phyloP scores from a whole-genome alignment of 352 stramenopile species.

The Pythium sukuiense region DNA sequence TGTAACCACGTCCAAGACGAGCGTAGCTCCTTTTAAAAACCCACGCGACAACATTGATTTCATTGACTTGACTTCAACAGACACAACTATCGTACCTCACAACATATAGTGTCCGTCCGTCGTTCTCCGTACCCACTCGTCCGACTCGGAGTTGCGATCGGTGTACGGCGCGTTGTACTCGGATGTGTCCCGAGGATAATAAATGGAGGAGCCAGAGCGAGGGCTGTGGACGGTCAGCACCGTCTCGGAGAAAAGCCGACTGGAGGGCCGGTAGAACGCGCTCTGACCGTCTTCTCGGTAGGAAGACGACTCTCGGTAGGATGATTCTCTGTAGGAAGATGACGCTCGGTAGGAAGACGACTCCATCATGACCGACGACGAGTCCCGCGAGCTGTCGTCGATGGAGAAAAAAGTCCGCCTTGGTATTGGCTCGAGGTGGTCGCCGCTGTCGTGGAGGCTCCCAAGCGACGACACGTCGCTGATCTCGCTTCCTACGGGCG shows the following conservation, averaged over 20 bases:
- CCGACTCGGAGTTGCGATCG: conserved; percentile 21
- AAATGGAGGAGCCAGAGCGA: neutral
- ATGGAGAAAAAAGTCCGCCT: conserved; percentile 5
- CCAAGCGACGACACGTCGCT: conserved; percentile 17
- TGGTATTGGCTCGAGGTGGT: neutral
- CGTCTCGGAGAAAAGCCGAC: neutral
- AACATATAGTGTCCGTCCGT: conserved; percentile 5
- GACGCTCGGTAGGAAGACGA: neutral
- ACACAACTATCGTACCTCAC: neutral
- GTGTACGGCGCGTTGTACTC: conserved; percentile 18
- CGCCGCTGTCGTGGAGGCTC: conserved; percentile 19
- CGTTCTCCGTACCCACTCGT: conserved; percentile 1
- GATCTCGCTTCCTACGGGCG: neutral
- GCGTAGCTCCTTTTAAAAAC: neutral
- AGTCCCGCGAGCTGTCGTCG: conserved; percentile 1
- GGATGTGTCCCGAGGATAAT: conserved; percentile 21
- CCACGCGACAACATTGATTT: neutral
- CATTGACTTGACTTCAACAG: neutral
- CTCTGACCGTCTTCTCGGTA: neutral
- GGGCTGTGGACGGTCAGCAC: neutral
- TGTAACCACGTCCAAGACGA: neutral
- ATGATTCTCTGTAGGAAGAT: no score
- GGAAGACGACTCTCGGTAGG: neutral
- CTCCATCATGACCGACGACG: conserved; percentile 1
- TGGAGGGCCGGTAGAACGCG: conserved; percentile 16